Evolutionary conservation across 2,329 filamentous ascomycete species (phyloP).

Genomic region (Colletotrichum sp.): DNA sequence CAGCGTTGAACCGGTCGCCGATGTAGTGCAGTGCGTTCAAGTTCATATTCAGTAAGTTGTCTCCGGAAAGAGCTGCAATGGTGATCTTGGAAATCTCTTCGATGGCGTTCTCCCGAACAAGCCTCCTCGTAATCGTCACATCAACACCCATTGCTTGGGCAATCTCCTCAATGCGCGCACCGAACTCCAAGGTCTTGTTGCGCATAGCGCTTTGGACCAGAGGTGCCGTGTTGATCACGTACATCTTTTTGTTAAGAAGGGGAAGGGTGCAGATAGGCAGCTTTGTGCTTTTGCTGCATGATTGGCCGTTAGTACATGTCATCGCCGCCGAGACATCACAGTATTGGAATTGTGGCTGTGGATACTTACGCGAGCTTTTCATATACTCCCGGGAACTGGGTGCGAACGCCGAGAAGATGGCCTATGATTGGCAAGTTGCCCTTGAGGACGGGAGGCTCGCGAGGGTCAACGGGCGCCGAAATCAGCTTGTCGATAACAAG

Average conservation of each 20-base stretch:
- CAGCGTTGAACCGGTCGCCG: conserved; percentile 28
- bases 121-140: conserved; percentile 35
- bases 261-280: conserved; percentile 48
- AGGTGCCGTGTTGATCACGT: conserved; percentile 46
- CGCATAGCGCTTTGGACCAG: conserved; percentile 43
- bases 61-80: conserved; percentile 31
- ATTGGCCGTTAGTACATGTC: not conserved
- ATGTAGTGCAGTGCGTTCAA: conserved; percentile 38
- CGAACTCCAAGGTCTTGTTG: conserved; percentile 40
- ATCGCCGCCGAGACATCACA: not conserved
- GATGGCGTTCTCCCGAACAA: conserved; percentile 37
- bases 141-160: conserved; percentile 24
- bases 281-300: conserved; percentile 25
- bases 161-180: conserved; percentile 42
- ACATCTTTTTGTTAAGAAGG: conserved; percentile 47
- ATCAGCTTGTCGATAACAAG: not conserved
- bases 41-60: conserved; percentile 38
- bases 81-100: conserved; percentile 35
- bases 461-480: conserved; percentile 27
- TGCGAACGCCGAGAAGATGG: conserved; percentile 48
- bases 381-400: conserved; percentile 39
- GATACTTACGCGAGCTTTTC: conserved; percentile 39
- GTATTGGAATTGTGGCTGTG: not conserved
- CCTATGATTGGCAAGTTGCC: conserved; percentile 48
- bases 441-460: conserved; percentile 47